Conservation (phyloP, 1,284 basidiomycete species). For the Irpex sp. region DNA sequence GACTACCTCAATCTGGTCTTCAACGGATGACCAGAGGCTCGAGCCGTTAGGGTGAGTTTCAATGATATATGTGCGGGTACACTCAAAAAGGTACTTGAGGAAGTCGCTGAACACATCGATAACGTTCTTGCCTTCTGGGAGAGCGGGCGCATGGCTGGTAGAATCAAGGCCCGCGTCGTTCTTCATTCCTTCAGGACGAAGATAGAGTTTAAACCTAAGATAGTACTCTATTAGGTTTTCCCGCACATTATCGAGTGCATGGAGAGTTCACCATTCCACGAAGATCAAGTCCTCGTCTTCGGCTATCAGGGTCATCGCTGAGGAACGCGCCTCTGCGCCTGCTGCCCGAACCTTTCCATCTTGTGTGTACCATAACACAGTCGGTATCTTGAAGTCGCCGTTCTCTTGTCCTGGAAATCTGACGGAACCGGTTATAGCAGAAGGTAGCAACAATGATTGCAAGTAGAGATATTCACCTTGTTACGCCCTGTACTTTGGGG, state of each 20-base stretch:
- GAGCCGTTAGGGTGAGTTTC: constrained; percentile 43
- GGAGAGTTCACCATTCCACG: constrained; percentile 42
- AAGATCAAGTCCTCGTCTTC: constrained; percentile 45
- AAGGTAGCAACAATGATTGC: background rate
- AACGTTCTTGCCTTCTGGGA: constrained; percentile 43
- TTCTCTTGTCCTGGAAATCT: constrained; percentile 36
- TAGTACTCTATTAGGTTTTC: background rate
- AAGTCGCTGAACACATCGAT: constrained; percentile 54
- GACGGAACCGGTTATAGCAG: background rate
- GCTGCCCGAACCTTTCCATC: constrained; percentile 41
- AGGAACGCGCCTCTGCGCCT: constrained; percentile 48
- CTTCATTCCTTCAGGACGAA: constrained; percentile 37
- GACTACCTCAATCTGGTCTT: constrained; percentile 31
- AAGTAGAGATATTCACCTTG: constrained; percentile 28
- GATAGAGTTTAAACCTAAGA: constrained; percentile 56
- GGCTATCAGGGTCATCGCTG: constrained; percentile 37
- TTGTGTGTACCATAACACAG: constrained; percentile 49
- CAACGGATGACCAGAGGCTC: constrained; percentile 34
- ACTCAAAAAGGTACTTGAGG: constrained; percentile 43
- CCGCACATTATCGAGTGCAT: background rate
- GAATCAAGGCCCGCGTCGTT: constrained; percentile 23
- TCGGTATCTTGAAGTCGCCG: constrained; percentile 47
- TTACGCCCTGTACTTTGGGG: constrained; percentile 44
- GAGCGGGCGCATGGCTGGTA: too few species aligned
- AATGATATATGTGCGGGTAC: constrained; percentile 41